Evolutionary conservation across 768 basidiomycete species (phyloP).

Genomic region (Amyloporia xantha): DNA sequence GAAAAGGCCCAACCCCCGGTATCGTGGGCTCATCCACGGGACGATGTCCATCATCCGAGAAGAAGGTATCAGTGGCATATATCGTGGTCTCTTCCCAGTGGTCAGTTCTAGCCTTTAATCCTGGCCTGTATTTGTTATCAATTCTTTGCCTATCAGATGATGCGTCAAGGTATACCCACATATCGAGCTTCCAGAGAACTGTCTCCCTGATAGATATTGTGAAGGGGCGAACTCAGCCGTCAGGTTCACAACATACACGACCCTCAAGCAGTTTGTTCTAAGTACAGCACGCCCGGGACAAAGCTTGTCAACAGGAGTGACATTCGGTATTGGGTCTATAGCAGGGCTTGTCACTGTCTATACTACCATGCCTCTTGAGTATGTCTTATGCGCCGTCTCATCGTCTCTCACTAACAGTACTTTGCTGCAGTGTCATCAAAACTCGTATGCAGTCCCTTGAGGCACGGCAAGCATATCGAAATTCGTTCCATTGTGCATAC

Average conservation of each 20-base stretch:
- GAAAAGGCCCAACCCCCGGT: slow-evolving; percentile 77
- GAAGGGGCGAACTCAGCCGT: slow-evolving; percentile 83
- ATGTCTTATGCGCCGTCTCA: slow-evolving; percentile 19
- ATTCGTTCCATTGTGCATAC: slow-evolving; percentile 94
- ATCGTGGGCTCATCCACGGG: slow-evolving; percentile 83
- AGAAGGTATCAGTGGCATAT: slow-evolving; percentile 81
- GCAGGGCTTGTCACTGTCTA: slow-evolving; percentile 96
- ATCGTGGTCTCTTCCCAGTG: slow-evolving; percentile 90
- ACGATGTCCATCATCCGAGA: slow-evolving; percentile 71
- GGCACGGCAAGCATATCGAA: slow-evolving; percentile 78
- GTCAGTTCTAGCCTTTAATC: slow-evolving; percentile 39
- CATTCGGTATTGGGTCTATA: slow-evolving; percentile 90
- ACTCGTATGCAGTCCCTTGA: slow-evolving; percentile 95
- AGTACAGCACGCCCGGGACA: slow-evolving; percentile 79
- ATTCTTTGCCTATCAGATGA: slow-evolving; percentile 50
- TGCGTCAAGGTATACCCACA: slow-evolving; percentile 67
- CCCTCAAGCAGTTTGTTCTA: slow-evolving; percentile 89
- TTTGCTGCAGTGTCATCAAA: slow-evolving; percentile 73
- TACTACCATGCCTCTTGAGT: slow-evolving; percentile 83
- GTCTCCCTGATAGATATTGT: background rate
- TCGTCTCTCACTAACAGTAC: background rate
- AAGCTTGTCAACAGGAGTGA: slow-evolving; percentile 77
- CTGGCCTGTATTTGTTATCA: background rate
- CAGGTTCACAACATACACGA: slow-evolving; percentile 91
- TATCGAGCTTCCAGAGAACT: too few species aligned